Evolutionary conservation across 768 basidiomycete genomes (phyloP).

Genomic region (Lanmaoa pseudosensibilis): DNA sequence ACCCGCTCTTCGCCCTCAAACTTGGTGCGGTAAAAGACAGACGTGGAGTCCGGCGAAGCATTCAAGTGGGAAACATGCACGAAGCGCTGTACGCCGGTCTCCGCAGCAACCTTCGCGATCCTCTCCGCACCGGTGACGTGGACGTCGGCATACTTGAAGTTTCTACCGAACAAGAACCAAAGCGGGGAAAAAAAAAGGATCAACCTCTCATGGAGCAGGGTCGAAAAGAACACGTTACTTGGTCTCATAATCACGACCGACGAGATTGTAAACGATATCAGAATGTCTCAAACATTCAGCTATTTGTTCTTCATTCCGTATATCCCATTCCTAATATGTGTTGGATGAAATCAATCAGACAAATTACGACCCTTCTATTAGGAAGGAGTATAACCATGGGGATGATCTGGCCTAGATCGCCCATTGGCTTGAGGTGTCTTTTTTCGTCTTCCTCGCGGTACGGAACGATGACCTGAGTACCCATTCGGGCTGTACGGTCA

Average conservation of each 20-base stretch:
- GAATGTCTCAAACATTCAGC: slow-evolving; percentile 93
- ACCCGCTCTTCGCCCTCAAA: slow-evolving; percentile 88
- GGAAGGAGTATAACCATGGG: slow-evolving; percentile 65
- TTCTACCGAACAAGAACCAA: slow-evolving; percentile 49
- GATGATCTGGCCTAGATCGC: slow-evolving; percentile 95
- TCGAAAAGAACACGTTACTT: slow-evolving; percentile 57
- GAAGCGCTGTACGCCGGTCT: slow-evolving; percentile 77
- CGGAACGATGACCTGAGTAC: slow-evolving; percentile 91
- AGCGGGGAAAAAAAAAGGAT: slow-evolving; percentile 2
- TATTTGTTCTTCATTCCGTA: slow-evolving; percentile 86
- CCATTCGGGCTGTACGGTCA: slow-evolving; percentile 70
- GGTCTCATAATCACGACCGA: slow-evolving; percentile 92
- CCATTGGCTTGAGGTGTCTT: slow-evolving; percentile 87
- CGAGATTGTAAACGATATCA: slow-evolving; percentile 94
- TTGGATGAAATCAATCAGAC: slow-evolving; percentile 26
- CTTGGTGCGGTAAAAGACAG: slow-evolving; percentile 86
- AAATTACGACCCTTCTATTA: slow-evolving; percentile 14
- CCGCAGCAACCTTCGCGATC: slow-evolving; percentile 81
- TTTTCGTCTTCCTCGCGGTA: slow-evolving; percentile 95
- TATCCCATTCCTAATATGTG: slow-evolving; percentile 84
- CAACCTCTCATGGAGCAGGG: slow-evolving; percentile 12
- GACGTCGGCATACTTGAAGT: slow-evolving; percentile 81
- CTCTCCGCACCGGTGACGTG: slow-evolving; percentile 79
- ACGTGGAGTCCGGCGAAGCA: slow-evolving; percentile 74
- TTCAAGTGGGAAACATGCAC: slow-evolving; percentile 96